Evolutionary conservation across 768 basidiomycete species (phyloP).

Genomic region (Podaxis sp.): DNA sequence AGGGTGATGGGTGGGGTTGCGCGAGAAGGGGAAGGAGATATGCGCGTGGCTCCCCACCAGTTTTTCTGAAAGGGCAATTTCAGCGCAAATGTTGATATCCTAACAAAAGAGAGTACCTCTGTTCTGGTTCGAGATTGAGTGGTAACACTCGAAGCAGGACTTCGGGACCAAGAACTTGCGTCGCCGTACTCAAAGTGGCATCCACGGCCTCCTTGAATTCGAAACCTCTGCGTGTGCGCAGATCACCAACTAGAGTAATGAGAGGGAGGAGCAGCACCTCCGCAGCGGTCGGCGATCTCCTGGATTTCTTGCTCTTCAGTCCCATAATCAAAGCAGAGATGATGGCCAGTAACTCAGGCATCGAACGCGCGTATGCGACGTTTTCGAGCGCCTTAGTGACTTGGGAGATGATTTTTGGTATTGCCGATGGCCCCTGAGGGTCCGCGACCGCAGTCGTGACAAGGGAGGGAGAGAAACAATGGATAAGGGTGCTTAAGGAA

Average conservation of each 20-base stretch:
- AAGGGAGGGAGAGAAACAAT: slow-evolving; percentile 69
- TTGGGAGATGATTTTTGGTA: slow-evolving; percentile 64
- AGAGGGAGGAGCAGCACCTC: slow-evolving; percentile 70
- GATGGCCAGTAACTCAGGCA: slow-evolving; percentile 78
- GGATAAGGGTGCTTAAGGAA: slow-evolving; percentile 61
- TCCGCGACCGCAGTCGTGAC: slow-evolving; percentile 54
- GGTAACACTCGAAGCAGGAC: slow-evolving; percentile 74
- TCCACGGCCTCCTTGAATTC: slow-evolving; percentile 92
- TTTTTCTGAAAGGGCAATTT: slow-evolving; percentile 42
- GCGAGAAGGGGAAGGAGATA: slow-evolving; percentile 88
- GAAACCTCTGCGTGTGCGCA: slow-evolving; percentile 79
- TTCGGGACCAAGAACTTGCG: slow-evolving; percentile 84
- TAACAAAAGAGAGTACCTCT: slow-evolving; percentile 52
- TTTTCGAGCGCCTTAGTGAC: slow-evolving; percentile 69
- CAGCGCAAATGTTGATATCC: background rate
- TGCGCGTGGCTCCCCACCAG: slow-evolving; percentile 83
- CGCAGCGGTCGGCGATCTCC: slow-evolving; percentile 53
- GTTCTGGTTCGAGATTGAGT: slow-evolving; percentile 79
- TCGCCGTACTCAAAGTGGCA: slow-evolving; percentile 71
- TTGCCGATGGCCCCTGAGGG: slow-evolving; percentile 47
- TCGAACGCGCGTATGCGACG: slow-evolving; percentile 68
- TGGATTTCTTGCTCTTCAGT: slow-evolving; percentile 50
- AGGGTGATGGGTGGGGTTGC: slow-evolving; percentile 76
- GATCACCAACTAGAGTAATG: slow-evolving; percentile 68
- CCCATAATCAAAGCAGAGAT: slow-evolving; percentile 66